Percentiles rank a stretch among this genome's conserved stretches.
Evolutionary conservation across 2,329 filamentous ascomycete species (phyloP).

Genomic region (Tolypocladium ophioglossoides): DNA sequence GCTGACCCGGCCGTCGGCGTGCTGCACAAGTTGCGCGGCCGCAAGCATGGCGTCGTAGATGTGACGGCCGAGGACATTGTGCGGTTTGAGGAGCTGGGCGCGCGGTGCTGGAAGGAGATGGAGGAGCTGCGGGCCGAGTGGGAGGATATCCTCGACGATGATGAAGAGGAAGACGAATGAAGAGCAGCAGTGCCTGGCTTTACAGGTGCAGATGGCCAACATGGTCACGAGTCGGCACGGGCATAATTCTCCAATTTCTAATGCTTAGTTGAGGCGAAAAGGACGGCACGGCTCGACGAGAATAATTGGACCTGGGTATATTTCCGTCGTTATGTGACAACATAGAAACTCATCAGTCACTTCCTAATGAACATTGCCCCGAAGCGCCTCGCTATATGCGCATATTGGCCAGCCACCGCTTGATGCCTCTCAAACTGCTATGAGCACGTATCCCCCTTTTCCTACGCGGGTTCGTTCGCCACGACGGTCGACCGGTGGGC

Average conservation of each 20-base stretch:
- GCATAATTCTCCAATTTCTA: neutral
- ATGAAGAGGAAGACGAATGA: neutral
- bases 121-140: constrained; percentile 58
- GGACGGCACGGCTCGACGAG: neutral
- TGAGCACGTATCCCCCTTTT: neutral
- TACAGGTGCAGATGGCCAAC: neutral
- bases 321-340: neutral
- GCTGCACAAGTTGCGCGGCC: constrained; percentile 41
- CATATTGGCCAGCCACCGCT: neutral
- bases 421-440: neutral
- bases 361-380: neutral
- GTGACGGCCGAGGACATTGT: constrained; percentile 49
- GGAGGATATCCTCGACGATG: constrained; percentile 37
- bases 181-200: neutral
- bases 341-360: neutral
- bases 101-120: constrained; percentile 56
- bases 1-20: constrained; percentile 35
- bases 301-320: neutral
- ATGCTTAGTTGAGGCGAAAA: neutral
- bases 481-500: neutral
- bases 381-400: neutral
- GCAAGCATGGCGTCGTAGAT: constrained; percentile 47
- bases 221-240: too few species aligned
- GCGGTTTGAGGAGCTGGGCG: constrained; percentile 53
- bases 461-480: neutral